Conservation (phyloP, 805 yeast species). For the Starmerella lactis-condensi region DNA sequence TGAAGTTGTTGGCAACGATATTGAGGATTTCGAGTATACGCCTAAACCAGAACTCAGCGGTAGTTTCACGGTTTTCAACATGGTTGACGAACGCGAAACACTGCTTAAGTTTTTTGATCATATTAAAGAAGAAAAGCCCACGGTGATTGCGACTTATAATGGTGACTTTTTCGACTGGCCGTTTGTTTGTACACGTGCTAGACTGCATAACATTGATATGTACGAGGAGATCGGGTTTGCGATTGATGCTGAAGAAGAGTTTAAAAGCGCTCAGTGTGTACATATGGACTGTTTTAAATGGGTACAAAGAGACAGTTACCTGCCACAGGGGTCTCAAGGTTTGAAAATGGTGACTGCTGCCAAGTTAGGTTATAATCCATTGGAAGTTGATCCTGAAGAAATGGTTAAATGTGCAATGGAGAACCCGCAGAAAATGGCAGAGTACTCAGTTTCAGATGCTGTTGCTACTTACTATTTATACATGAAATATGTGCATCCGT, state of each 20-base stretch:
- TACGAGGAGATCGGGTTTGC: slow-evolving; percentile 87
- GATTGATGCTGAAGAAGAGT: slow-evolving; percentile 84
- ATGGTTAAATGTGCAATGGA: slow-evolving; percentile 97
- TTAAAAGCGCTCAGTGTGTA: slow-evolving; percentile 75
- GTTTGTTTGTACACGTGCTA: slow-evolving; percentile 75
- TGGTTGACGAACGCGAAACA: slow-evolving; percentile 60
- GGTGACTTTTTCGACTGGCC: slow-evolving; percentile 99
- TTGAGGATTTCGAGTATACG: slow-evolving; percentile 91
- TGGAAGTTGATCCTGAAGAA: slow-evolving; percentile 88
- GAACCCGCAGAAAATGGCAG: slow-evolving; percentile 79
- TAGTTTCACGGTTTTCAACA: slow-evolving; percentile 72
- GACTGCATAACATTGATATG: slow-evolving; percentile 71
- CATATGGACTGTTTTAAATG: slow-evolving; percentile 97
- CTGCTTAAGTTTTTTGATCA: slow-evolving; percentile 73
- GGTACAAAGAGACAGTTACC: slow-evolving; percentile 94
- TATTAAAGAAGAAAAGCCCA: slow-evolving; percentile 69
- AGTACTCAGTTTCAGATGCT: slow-evolving; percentile 97
- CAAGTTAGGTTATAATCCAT: slow-evolving; percentile 87
- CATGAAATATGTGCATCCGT: slow-evolving; percentile 93
- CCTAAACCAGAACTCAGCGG: slow-evolving; percentile 96
- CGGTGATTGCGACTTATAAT: slow-evolving; percentile 93
- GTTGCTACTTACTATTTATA: slow-evolving; percentile 93
- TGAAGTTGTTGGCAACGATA: slow-evolving; percentile 84
- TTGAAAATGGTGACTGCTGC: slow-evolving; percentile 93
- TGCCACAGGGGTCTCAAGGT: slow-evolving; percentile 98